Base-by-base conservation (phyloP, 2,329 filamentous ascomycete genomes). In the Cordyceps javanica region DNA sequence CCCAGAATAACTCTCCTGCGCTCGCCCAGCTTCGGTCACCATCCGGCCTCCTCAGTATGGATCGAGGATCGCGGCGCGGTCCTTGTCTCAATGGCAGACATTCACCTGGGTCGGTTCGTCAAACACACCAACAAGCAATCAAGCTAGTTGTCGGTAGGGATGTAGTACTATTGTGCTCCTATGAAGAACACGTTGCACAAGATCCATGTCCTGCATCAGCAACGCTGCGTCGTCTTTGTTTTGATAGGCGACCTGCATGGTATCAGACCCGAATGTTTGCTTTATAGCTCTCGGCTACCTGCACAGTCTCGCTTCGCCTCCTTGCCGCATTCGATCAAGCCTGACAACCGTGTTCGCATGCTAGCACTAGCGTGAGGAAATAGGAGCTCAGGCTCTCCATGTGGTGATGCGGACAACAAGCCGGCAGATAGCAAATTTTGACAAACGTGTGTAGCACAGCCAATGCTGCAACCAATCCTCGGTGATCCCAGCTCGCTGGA, bases 401-500 rank as follows among this genome's bases (percentile, higher is more conserved):
- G 5, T 44, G 28, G 26, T 13, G 19, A 14, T 36, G 3, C 26
- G n/a, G 36, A 53, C 25, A 19, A 53, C 25, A 3, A n/a, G 25
- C 21, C 51, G 41, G 41, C 52, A 46, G 21, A 39, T 55, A 30
- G 14, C 7, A 23, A 26, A 44, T n/a, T 30, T 55, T n/a, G 42
- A 55, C 53, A 48, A 45, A 46, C 52, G 38, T 28, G 21, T 41
- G 44, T 21, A 39, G 9, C 25, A 21, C 25, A 9, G 25, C 42
- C 49, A 49, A 34, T 55, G 41, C 42, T 32, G 42, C 34, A 49
- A 48, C 42, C 25, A 55, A 48, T 42, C 30, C 14, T 48, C 23
- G 42, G 42, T 26, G 44, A 39, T 49, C 42, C 42, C 53, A 41
- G 42, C 30, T 25, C 39, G 5, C 25, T 41, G 19, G 21, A 46